A percentile compares a stretch with the other conserved stretches of the same genome.
phyloP scores from a whole-genome alignment of 1,139 yeast genomes.

The Ogataea hybrid region DNA sequence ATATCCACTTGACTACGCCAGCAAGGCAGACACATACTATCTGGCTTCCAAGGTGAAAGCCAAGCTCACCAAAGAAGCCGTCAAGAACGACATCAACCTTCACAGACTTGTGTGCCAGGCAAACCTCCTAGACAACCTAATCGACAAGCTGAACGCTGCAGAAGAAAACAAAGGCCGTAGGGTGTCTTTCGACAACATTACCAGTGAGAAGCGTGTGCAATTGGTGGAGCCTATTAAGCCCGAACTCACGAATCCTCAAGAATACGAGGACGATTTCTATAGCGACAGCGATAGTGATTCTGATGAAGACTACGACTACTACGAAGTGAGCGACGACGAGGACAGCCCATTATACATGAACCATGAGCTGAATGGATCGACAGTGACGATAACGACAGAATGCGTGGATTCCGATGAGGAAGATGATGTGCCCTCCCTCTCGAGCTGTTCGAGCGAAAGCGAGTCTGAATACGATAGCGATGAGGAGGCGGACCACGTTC shows the following conservation, averaged over 20 bases:
- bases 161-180: conserved; percentile 6
- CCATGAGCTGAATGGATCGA: conserved; percentile 2
- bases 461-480: conserved; percentile 14
- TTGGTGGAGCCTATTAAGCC: conserved; percentile 11
- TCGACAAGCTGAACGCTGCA: conserved; percentile 41
- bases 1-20: conserved; percentile 5
- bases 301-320: conserved; percentile 36
- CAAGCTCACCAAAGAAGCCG: conserved; percentile 67
- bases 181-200: conserved; percentile 19
- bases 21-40: conserved; percentile 42
- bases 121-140: conserved; percentile 65
- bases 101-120: conserved; percentile 72
- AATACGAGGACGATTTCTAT: conserved; percentile 13
- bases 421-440: conserved; percentile 11
- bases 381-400: conserved; percentile 3
- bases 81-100: conserved; percentile 57
- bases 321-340: conserved; percentile 16
- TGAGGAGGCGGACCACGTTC: conserved; percentile 1
- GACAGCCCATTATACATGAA: conserved; percentile 1
- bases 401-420: conserved; percentile 5
- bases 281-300: conserved; percentile 5
- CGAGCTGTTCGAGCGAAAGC: conserved; percentile 14
- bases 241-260: conserved; percentile 4
- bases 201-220: conserved; percentile 15
- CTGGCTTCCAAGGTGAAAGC: conserved; percentile 69